These are phyloP conservation scores for Aquilaria malaccensis DNA, from an alignment of 345 rosid genomes.

Conservation along the genomic window DNA sequence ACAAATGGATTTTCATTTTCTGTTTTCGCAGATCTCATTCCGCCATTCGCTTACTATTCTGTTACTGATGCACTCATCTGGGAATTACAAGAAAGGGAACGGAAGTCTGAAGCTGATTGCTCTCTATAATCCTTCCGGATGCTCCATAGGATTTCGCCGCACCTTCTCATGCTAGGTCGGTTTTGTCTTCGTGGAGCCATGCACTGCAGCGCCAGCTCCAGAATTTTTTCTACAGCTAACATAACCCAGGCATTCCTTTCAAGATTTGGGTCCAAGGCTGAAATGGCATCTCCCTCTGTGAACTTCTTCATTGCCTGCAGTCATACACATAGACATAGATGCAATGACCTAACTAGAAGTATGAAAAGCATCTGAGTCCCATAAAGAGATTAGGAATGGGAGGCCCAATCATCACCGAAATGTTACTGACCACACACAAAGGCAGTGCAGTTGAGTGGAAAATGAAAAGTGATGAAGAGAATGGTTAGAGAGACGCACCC, in stretches of 20 bases:
- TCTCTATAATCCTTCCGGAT: constrained; percentile 83
- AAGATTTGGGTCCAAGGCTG: constrained; percentile 63
- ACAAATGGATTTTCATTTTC: too few relatives aligned
- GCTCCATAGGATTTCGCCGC: constrained; percentile 82
- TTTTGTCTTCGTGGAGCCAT: constrained; percentile 60
- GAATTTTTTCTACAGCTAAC: constrained; percentile 58
- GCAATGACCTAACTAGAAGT: not conserved
- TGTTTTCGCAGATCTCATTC: not conserved
- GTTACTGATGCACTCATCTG: constrained; percentile 19
- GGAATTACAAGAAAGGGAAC: constrained; percentile 29
- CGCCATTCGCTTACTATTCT: constrained; percentile 17
- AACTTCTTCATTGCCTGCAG: constrained; percentile 80
- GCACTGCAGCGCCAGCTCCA: constrained; percentile 73
- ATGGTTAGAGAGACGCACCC: constrained; percentile 42
- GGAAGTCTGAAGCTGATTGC: constrained; percentile 24
- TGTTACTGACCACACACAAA: too few relatives aligned
- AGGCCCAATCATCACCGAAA: too few relatives aligned
- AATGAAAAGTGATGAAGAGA: not conserved
- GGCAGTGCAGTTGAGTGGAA: too few relatives aligned
- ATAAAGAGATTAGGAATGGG: not conserved
- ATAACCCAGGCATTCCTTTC: constrained; percentile 37
- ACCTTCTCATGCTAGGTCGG: constrained; percentile 76
- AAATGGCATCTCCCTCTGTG: constrained; percentile 48
- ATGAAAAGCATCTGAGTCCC: not conserved
- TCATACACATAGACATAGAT: constrained; percentile 10